Evolutionary conservation across 1,139 yeast genomes (phyloP).

Genomic region (Debaryomyces sp.): DNA sequence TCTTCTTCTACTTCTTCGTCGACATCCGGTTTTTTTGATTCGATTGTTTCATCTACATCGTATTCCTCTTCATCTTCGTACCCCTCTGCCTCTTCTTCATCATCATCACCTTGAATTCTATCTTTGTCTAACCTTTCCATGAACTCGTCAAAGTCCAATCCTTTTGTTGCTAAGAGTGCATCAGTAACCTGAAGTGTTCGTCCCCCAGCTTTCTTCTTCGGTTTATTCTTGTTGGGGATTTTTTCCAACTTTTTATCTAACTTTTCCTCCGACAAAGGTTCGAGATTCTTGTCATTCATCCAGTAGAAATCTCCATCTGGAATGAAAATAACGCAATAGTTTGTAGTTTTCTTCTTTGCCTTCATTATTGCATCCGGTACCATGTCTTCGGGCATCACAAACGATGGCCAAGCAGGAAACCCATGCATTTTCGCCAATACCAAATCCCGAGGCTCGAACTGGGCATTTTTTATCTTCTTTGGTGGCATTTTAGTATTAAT

Average conservation of each 20-base stretch:
- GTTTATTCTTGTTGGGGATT: conserved; percentile 25
- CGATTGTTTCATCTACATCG: conserved; percentile 20
- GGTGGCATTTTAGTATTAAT: conserved; percentile 27
- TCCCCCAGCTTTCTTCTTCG: conserved; percentile 26
- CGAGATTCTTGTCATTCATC: conserved; percentile 46
- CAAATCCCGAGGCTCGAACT: conserved; percentile 36
- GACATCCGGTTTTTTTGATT: conserved; percentile 17
- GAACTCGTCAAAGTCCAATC: conserved; percentile 41
- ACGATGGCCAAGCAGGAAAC: conserved; percentile 54
- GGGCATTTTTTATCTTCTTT: conserved; percentile 19
- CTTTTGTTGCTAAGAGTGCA: conserved; percentile 44
- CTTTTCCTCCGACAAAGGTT: conserved; percentile 32
- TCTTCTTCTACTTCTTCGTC: conserved; percentile 13
- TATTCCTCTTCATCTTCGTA: conserved; percentile 27
- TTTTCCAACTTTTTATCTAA: conserved; percentile 31
- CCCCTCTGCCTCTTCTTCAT: conserved; percentile 31
- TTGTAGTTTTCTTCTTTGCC: conserved; percentile 42
- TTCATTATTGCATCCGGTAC: conserved; percentile 42
- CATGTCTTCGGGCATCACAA: conserved; percentile 45
- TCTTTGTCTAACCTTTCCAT: conserved; percentile 33
- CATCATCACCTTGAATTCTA: conserved; percentile 18
- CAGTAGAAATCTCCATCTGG: conserved; percentile 54
- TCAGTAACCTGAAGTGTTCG: conserved; percentile 39
- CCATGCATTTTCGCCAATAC: conserved; percentile 53
- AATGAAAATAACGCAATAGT: conserved; percentile 48